These are phyloP conservation scores for Papiliotrema nemorosa DNA, from an alignment of 1,284 basidiomycete species.

Conservation along the genomic window DNA sequence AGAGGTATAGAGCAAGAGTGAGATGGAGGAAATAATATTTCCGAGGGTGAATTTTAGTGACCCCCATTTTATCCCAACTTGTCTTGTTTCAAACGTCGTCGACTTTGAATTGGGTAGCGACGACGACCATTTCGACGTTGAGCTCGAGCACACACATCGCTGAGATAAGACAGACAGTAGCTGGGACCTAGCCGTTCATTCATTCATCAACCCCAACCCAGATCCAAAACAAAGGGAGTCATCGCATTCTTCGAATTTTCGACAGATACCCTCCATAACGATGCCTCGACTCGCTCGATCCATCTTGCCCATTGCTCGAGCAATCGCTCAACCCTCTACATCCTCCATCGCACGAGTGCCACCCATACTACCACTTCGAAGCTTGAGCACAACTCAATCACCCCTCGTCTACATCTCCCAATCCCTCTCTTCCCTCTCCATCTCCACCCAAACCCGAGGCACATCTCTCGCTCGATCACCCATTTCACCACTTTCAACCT, in stretches of 20 bases:
- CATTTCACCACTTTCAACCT: not conserved
- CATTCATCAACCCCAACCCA: not conserved
- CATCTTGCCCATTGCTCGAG: conserved; percentile 2
- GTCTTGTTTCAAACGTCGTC: conserved; percentile 7
- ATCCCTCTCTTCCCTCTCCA: not conserved
- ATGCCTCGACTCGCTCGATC: conserved; percentile 17
- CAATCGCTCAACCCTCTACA: conserved; percentile 5
- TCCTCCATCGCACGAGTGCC: not conserved
- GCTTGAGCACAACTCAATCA: not conserved
- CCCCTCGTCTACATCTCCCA: conserved; percentile 11
- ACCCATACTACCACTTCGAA: not conserved
- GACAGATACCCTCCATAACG: not conserved
- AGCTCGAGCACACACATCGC: not conserved
- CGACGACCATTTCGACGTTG: conserved; percentile 1
- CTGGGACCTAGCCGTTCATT: not conserved
- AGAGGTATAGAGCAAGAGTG: not conserved
- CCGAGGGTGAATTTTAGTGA: conserved; percentile 3
- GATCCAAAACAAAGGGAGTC: too few species aligned
- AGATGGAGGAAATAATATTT: not conserved
- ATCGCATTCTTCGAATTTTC: too few species aligned
- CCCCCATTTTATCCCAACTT: conserved; percentile 13
- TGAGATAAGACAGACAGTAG: not conserved
- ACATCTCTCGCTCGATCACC: conserved; percentile 7
- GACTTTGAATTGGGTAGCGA: not conserved
- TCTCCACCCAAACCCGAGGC: conserved; percentile 5